Evolutionary conservation across 2,329 filamentous ascomycete genomes (phyloP), one percentile per base, ranked within the genome.

Genomic region (Fusarium buxicola): DNA sequence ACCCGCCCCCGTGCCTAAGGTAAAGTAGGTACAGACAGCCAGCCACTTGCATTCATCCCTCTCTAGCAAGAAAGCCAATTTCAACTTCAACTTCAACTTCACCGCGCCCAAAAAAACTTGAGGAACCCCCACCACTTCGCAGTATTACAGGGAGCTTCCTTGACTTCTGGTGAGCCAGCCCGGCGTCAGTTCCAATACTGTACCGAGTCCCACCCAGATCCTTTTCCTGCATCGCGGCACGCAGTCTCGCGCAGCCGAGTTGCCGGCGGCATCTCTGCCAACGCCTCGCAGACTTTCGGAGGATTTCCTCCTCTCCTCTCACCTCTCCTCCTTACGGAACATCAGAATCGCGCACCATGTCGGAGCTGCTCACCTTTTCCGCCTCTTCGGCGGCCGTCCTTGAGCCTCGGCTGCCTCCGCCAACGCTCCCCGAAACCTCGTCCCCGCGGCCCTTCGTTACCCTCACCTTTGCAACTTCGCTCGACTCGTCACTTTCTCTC

Each of bases 391-490:
- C 73, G 8, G 68, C 70, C 4, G 59, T 72, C 13, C 69, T 80
- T 3, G 73, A 77, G 47, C 55, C 71, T 28, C 74, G 74, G 16
- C 69, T 80, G 7, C 77, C 78, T 1, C 57, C 55, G 8, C 24
- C 24, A 27, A 12, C 54, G 3, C 27, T 40, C 2, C 18, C 48
- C n/a, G 31, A 44, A 25, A 25, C 55, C 8, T 35, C 57, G 10
- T 28, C 25, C 6, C 25, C 34, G 2, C 68, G 73, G 9, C 80
- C 81, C 10, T 86, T 84, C 73, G 84, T 92, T 45, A 97, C 94
- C 3, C 82, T 97, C 35, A 97, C 94, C 11, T 98, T 94, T 76
- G 94, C 95, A 18, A 90, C 89, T 7, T 97, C 94, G 5, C 89
- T 99, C 66, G 94, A 98, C 78, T 89, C 90, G 35, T 86, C 88